Base-by-base conservation (phyloP, 345 rosid genomes). In the Stellera chamaejasme region DNA sequence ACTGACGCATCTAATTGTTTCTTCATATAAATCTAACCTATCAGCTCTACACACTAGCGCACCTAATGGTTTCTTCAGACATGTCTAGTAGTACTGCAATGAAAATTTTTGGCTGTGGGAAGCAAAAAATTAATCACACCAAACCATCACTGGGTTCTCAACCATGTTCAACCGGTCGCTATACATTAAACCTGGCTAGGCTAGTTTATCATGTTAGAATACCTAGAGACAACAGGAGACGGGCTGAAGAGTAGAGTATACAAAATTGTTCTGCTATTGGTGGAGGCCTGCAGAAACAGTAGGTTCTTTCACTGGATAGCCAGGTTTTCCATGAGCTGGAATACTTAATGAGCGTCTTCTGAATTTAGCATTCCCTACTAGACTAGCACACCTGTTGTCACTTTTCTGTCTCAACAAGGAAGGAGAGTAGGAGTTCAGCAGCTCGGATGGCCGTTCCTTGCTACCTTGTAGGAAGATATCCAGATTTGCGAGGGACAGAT, bases 331-430 rank as follows among this genome's bases (percentile, higher is more conserved):
- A 0, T 71, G 55, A 55, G 92, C 80, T 14, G 92, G 85, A 59
- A 90, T 87, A 68, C 97, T 84, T 57, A 80, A 76, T 25, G 97
- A 90, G 11, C 93, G 90, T 63, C 63, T 80, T 73, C 79, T 77
- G 58, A 65, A 69, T 55, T 73, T 83, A 3, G 43, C 70, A 47
- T 50, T 75, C 41, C 76, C 68, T 3, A 32, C 7, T 80, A 66
- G 43, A 63, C 45, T 23, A 56, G 45, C 52, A 59, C 9, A 63
- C 52, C 55, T 56, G 61, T 70, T 49, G 26, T 70, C 85, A 12
- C 60, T 62, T 54, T 78, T 81, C 61, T 72, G 82, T 11, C 43
- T 59, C 7, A 72, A 61, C 42, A 74, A 27, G 23, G 74, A 64
- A 45, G 71, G 69, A 0, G 81, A 66, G 43, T 85, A 70, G 39